These are phyloP conservation scores for Rhinocladiella mackenziei DNA, from an alignment of 2,329 filamentous ascomycete genomes.

Conservation along the genomic window DNA sequence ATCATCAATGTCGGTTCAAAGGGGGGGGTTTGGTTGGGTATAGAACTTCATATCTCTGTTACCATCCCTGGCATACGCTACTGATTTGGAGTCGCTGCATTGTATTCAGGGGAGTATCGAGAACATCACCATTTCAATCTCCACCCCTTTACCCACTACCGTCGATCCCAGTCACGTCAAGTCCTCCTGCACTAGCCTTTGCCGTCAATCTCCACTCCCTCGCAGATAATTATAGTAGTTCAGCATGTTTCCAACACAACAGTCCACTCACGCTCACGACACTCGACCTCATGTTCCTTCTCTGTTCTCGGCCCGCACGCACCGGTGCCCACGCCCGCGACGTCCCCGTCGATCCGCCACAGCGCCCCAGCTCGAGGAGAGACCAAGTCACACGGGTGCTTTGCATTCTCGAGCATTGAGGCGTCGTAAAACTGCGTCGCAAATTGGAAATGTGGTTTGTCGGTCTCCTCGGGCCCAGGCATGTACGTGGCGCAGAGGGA, in stretches of 20 bases:
- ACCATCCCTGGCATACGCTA: no score
- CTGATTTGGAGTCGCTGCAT: no score
- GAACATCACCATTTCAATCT: no score
- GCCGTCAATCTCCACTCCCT: neutral
- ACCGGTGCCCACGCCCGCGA: constrained; percentile 34
- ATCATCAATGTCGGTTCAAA: no score
- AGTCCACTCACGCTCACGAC: constrained; percentile 9
- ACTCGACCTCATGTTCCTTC: constrained; percentile 20
- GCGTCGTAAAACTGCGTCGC: constrained; percentile 50
- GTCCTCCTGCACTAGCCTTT: no score
- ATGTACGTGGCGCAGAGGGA: constrained; percentile 8
- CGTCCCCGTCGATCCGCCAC: constrained; percentile 33
- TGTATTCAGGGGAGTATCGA: no score
- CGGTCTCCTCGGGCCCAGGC: neutral
- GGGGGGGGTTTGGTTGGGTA: no score
- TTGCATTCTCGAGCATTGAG: constrained; percentile 53
- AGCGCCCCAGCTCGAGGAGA: constrained; percentile 18
- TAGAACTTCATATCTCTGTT: no score
- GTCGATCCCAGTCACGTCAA: no score
- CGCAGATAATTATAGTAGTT: neutral
- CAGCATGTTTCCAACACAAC: constrained; percentile 12
- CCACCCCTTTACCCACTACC: no score
- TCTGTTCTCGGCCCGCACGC: constrained; percentile 25
- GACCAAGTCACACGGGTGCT: constrained; percentile 60
- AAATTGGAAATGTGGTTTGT: constrained; percentile 14